Conservation (phyloP, 2,329 filamentous ascomycete species). For the Furcasterigmium furcatum region DNA sequence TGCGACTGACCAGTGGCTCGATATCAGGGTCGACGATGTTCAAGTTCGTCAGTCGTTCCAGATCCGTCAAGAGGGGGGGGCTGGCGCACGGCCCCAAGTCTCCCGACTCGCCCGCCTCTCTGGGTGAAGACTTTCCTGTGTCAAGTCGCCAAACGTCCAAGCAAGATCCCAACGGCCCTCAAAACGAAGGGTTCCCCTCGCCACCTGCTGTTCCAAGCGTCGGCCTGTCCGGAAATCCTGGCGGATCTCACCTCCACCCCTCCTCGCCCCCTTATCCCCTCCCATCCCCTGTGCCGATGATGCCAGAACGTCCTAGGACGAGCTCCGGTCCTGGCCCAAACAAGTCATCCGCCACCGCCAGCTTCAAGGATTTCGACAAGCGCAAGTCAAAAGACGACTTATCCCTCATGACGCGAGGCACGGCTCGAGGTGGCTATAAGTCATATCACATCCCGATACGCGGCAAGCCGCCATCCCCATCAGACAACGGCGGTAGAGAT, state of each 20-base stretch:
- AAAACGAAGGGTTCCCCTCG: constrained; percentile 25
- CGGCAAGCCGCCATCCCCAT: constrained; percentile 38
- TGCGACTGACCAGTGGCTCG: constrained; percentile 4
- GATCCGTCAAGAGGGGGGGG: constrained; percentile 19
- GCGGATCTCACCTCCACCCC: constrained; percentile 1
- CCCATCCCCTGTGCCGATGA: constrained; percentile 13
- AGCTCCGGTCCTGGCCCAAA: constrained; percentile 27
- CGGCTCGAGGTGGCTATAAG: constrained; percentile 27
- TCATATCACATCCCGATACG: constrained; percentile 38
- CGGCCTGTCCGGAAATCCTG: constrained; percentile 17
- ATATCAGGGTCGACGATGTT: constrained; percentile 20
- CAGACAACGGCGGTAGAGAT: constrained; percentile 31
- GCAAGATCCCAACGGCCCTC: constrained; percentile 21
- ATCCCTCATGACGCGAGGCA: constrained; percentile 24
- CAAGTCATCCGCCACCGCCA: constrained; percentile 16
- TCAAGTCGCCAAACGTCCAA: constrained; percentile 30
- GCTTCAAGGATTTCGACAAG: constrained; percentile 30
- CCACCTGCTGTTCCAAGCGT: constrained; percentile 13
- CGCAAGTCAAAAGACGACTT: constrained; percentile 43
- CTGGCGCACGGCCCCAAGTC: constrained; percentile 17
- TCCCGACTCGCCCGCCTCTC: constrained; percentile 12
- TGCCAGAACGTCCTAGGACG: constrained; percentile 36
- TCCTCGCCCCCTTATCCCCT: constrained; percentile 15
- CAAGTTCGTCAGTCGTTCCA: constrained; percentile 27
- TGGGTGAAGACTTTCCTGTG: constrained; percentile 23